Conservation (phyloP, 371 early-diverging fungal species). For the Dichotomocladium elegans region DNA sequence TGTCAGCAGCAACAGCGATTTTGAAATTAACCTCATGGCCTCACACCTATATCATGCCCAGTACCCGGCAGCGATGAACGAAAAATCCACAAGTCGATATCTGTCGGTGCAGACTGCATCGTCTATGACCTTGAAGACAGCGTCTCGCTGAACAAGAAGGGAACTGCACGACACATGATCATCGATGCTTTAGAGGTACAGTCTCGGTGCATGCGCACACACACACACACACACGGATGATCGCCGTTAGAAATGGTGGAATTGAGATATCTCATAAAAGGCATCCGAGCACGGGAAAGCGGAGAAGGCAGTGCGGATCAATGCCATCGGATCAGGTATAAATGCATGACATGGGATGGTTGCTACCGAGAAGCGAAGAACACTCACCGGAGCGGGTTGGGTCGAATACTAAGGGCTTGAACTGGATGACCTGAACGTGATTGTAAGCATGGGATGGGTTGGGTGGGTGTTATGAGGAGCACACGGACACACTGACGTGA, state of each 20-base stretch:
- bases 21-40: not conserved
- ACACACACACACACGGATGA: no score
- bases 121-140: constrained; percentile 93
- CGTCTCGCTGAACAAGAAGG: constrained; percentile 79
- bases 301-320: constrained; percentile 87
- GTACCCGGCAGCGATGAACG: constrained; percentile 90
- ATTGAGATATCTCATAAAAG: constrained; percentile 1
- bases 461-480: not conserved
- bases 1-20: not conserved
- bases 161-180: constrained; percentile 71
- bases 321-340: constrained; percentile 78
- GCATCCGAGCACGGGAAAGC: constrained; percentile 26
- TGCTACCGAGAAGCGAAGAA: no score
- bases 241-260: no score
- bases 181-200: constrained; percentile 70
- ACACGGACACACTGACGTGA: not conserved
- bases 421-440: constrained; percentile 74
- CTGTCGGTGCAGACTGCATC: constrained; percentile 70
- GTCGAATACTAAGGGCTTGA: constrained; percentile 68
- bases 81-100: constrained; percentile 76
- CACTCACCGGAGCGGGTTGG: no score
- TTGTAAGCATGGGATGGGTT: constrained; percentile 48
- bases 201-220: not conserved
- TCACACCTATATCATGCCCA: constrained; percentile 5
- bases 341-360: not conserved